Percentiles rank a stretch among this genome's conserved stretches.
Evolutionary conservation across 139 green algal species (phyloP).

Genomic region (Spirogloea muscicola): DNA sequence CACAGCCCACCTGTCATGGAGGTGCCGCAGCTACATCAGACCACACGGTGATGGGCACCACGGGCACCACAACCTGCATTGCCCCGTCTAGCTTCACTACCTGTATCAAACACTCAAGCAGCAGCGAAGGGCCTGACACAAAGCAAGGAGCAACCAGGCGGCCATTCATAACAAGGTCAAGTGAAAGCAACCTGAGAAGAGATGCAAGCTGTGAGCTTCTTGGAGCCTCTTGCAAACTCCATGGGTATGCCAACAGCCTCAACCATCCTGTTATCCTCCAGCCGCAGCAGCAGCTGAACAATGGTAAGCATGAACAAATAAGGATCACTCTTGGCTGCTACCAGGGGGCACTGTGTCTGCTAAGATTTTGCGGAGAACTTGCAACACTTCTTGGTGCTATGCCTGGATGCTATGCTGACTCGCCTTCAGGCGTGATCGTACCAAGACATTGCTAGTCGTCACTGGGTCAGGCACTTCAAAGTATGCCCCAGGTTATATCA

Average conservation of each 20-base stretch:
- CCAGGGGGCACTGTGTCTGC: background rate
- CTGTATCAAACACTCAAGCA: background rate
- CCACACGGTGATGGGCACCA: background rate
- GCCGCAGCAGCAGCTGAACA: slow-evolving; percentile 74
- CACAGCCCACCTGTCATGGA: slow-evolving; percentile 95
- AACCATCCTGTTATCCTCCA: slow-evolving; percentile 80
- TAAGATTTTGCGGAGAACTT: background rate
- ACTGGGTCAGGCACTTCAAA: background rate
- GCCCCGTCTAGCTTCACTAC: background rate
- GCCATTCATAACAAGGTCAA: background rate
- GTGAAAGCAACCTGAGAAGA: slow-evolving; percentile 74
- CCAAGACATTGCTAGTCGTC: background rate
- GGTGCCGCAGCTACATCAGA: background rate
- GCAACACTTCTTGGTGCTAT: background rate
- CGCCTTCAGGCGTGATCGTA: background rate
- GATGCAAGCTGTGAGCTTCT: slow-evolving; percentile 88
- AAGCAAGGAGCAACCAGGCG: background rate
- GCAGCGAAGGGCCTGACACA: background rate
- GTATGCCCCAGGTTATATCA: background rate
- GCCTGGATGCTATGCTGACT: background rate
- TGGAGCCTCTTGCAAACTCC: slow-evolving; percentile 11
- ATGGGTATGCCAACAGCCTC: slow-evolving; percentile 85
- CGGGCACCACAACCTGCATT: background rate
- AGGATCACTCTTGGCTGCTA: background rate
- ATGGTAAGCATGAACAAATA: background rate